Conservation (phyloP, 768 basidiomycete genomes). For the Nidularia pulvinata region DNA sequence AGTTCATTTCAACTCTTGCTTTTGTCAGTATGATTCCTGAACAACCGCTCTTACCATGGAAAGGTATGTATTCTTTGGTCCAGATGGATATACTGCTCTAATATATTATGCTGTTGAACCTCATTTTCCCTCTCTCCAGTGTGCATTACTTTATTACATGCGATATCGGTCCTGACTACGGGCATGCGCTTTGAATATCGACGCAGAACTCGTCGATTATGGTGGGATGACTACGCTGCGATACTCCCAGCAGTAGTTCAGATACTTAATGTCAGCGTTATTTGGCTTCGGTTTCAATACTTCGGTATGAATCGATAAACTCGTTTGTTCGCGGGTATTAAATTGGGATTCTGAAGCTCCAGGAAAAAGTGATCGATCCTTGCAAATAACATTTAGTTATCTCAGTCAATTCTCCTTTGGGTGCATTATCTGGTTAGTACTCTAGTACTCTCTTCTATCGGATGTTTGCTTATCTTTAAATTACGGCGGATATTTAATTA, state of each 20-base stretch:
- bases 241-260: background rate
- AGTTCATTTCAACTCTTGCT: too few relatives aligned
- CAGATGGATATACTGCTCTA: background rate
- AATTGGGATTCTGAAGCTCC: background rate
- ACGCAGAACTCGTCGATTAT: background rate
- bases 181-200: background rate
- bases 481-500: background rate
- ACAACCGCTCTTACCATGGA: conserved; percentile 1
- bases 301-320: background rate
- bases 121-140: background rate
- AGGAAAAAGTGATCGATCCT: background rate
- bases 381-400: background rate
- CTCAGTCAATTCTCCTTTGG: background rate
- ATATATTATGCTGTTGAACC: too few relatives aligned
- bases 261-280: background rate
- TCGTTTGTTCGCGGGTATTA: background rate
- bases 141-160: background rate
- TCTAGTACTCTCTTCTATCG: background rate
- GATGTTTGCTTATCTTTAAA: background rate
- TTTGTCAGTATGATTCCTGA: too few relatives aligned
- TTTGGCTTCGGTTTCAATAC: conserved; percentile 1
- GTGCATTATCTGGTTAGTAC: background rate
- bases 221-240: conserved; percentile 2
- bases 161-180: background rate
- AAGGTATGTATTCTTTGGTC: background rate